Evolutionary conservation across 2,329 filamentous ascomycete species (phyloP).

Genomic region (Davidsoniella eucalypti): DNA sequence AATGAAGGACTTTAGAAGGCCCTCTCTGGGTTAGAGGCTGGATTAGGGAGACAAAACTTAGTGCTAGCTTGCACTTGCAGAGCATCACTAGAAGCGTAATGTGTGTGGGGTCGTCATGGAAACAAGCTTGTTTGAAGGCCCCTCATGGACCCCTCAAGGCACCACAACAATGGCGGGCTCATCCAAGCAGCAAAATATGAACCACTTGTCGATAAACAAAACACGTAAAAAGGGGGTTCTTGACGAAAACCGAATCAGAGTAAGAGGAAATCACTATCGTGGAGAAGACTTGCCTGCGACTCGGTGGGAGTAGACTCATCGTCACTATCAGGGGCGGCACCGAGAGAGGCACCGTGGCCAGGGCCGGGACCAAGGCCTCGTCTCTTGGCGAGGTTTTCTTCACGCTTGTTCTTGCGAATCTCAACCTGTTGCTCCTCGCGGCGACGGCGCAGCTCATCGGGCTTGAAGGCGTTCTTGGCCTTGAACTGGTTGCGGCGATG

Average conservation of each 20-base stretch:
- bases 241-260: conserved; percentile 9
- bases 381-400: conserved; percentile 97
- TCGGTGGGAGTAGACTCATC: conserved; percentile 92
- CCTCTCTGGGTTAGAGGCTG: neutral
- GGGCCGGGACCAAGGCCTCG: conserved; percentile 79
- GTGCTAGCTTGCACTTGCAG: no score
- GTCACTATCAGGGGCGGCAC: conserved; percentile 86
- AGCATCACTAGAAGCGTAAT: neutral
- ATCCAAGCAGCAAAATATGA: neutral
- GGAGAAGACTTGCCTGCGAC: conserved; percentile 60
- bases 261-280: conserved; percentile 7
- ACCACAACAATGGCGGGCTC: neutral
- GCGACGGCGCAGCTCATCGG: conserved; percentile 92
- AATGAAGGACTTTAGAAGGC: neutral
- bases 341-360: conserved; percentile 65
- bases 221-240: neutral
- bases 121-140: conserved; percentile 10
- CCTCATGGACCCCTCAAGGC: conserved; percentile 4
- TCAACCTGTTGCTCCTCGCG: conserved; percentile 99
- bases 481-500: conserved; percentile 99
- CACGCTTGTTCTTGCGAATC: conserved; percentile 95
- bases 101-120: conserved; percentile 12
- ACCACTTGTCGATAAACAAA: neutral
- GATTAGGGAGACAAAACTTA: neutral
- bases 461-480: conserved; percentile 98